A percentile compares a stretch with the other conserved stretches of the same genome.
These are phyloP conservation scores for Talaromyces sp. DNA, from an alignment of 2,329 filamentous ascomycete genomes.

Conservation along the genomic window DNA sequence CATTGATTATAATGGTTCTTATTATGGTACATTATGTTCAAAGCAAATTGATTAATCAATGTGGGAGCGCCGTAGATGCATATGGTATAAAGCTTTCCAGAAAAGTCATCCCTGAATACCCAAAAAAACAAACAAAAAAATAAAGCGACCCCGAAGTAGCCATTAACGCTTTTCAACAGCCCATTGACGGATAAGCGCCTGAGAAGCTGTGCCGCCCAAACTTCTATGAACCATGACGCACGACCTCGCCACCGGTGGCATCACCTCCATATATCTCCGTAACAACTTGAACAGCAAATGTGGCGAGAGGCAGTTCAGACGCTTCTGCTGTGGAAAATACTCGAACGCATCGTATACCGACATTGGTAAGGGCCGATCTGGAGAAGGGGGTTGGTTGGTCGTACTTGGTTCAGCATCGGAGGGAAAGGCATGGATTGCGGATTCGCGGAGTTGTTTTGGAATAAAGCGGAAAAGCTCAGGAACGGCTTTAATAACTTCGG, in stretches of 20 bases:
- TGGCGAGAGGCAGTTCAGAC: conserved; percentile 1
- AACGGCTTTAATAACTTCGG: conserved; percentile 27
- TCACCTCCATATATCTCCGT: conserved; percentile 2
- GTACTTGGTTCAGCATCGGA: not conserved
- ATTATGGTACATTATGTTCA: not conserved
- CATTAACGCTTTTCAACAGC: not conserved
- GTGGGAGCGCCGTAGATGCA: not conserved
- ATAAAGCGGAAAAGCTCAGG: conserved; percentile 23
- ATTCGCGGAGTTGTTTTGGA: conserved; percentile 5
- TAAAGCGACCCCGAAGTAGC: not conserved
- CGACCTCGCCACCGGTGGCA: not conserved
- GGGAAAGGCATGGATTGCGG: not conserved
- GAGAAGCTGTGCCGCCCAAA: not conserved
- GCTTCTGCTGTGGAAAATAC: conserved; percentile 6
- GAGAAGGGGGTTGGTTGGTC: not conserved
- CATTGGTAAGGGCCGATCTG: not conserved
- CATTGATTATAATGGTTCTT: not conserved
- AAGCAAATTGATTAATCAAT: not conserved
- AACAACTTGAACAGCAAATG: not conserved
- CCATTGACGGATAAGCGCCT: not conserved
- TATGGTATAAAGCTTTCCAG: not conserved
- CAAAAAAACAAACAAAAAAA: not conserved
- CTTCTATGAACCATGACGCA: not conserved
- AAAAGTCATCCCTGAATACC: not conserved
- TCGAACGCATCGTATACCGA: conserved; percentile 7